phyloP scores from a whole-genome alignment of 805 yeast genomes.

The Starmera amethionina region DNA sequence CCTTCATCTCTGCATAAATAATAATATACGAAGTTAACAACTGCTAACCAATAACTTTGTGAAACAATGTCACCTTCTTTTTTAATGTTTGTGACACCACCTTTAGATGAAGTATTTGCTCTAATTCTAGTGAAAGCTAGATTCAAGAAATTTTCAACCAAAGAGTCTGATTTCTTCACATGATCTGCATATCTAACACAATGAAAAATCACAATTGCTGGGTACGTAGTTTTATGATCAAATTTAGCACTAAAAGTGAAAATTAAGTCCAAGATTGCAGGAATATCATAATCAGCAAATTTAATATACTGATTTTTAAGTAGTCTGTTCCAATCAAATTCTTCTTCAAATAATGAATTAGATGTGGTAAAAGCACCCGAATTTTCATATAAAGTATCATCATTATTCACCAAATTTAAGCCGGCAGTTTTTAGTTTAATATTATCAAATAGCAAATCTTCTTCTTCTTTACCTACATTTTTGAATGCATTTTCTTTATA shows the following conservation, averaged over 20 bases:
- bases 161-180: conserved; percentile 41
- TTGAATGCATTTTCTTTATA: conserved; percentile 6
- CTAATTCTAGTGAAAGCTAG: conserved; percentile 53
- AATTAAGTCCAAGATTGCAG: conserved; percentile 60
- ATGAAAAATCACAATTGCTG: conserved; percentile 64
- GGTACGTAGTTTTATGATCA: conserved; percentile 36
- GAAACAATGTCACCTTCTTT: conserved; percentile 52
- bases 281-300: conserved; percentile 56
- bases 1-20: conserved; percentile 62
- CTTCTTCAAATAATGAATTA: conserved; percentile 19
- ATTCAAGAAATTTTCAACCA: conserved; percentile 50
- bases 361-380: conserved; percentile 7
- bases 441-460: conserved; percentile 21
- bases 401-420: conserved; percentile 12
- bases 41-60: conserved; percentile 84
- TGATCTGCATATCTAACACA: conserved; percentile 59
- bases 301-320: conserved; percentile 50
- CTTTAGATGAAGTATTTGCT: conserved; percentile 46
- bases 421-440: conserved; percentile 33
- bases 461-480: conserved; percentile 13
- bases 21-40: conserved; percentile 65
- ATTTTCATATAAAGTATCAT: conserved; percentile 15
- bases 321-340: conserved; percentile 48
- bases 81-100: conserved; percentile 41
- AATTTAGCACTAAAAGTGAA: conserved; percentile 48